These are phyloP conservation scores for Russula virescens DNA, from an alignment of 768 basidiomycete species.

Conservation along the genomic window DNA sequence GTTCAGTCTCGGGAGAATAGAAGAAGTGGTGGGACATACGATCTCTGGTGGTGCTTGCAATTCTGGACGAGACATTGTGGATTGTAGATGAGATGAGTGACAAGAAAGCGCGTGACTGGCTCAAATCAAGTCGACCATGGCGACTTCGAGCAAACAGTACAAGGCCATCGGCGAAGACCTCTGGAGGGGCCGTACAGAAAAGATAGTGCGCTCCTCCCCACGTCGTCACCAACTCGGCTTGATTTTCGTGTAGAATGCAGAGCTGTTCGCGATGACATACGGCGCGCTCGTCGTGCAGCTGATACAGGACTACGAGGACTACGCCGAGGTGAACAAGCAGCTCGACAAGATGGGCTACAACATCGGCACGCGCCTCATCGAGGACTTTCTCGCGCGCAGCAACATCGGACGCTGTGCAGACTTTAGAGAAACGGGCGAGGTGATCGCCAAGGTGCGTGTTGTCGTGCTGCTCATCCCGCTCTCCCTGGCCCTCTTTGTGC, in stretches of 20 bases:
- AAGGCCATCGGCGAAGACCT: conserved; percentile 90
- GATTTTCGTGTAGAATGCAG: conserved; percentile 66
- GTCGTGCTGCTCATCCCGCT: too few relatives aligned
- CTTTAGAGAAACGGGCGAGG: conserved; percentile 93
- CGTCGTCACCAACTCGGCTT: background rate
- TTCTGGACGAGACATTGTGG: conserved; percentile 53
- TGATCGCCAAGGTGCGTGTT: conserved; percentile 84
- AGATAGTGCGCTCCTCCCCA: conserved; percentile 61
- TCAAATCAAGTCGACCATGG: conserved; percentile 23
- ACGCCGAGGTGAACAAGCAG: conserved; percentile 90
- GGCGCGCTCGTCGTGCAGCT: conserved; percentile 97
- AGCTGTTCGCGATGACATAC: conserved; percentile 94
- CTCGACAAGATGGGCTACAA: conserved; percentile 99
- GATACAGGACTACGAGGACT: conserved; percentile 99
- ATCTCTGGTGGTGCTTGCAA: conserved; percentile 63
- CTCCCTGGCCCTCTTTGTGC: too few relatives aligned
- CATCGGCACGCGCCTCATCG: conserved; percentile 92
- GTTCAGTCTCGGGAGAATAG: too few relatives aligned
- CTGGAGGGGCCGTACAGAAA: conserved; percentile 92
- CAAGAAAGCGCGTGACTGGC: background rate
- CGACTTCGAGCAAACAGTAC: conserved; percentile 74
- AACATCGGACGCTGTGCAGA: conserved; percentile 88
- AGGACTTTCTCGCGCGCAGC: conserved; percentile 94
- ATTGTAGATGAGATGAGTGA: background rate
- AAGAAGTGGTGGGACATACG: conserved; percentile 41